phyloP scores from a whole-genome alignment of 768 basidiomycete genomes.

The Boletus coccyginus region DNA sequence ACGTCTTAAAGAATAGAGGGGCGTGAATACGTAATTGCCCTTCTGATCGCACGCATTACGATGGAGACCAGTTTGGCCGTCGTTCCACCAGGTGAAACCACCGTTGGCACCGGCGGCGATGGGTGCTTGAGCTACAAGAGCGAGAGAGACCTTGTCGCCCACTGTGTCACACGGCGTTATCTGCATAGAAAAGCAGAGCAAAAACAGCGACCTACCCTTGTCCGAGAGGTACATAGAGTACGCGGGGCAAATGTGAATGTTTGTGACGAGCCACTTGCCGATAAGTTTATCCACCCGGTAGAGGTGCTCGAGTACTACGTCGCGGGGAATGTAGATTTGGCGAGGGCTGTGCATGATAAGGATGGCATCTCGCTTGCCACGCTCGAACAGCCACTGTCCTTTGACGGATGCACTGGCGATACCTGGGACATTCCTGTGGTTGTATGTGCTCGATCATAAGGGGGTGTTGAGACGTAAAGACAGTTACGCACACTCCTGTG shows the following conservation, averaged over 20 bases:
- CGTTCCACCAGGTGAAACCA: conserved; percentile 16
- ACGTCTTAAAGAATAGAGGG: conserved; percentile 19
- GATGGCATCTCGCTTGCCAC: conserved; percentile 28
- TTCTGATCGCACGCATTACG: conserved; percentile 17
- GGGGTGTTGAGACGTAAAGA: background rate
- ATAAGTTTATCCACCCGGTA: conserved; percentile 26
- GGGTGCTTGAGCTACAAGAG: conserved; percentile 16
- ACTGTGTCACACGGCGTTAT: conserved; percentile 5
- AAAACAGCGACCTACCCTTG: conserved; percentile 9
- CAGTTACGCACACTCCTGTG: conserved; percentile 14
- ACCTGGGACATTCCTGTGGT: conserved; percentile 8
- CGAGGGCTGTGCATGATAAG: conserved; percentile 33
- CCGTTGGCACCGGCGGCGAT: background rate
- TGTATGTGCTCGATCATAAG: background rate
- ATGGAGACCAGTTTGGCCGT: conserved; percentile 16
- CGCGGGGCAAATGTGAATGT: conserved; percentile 28
- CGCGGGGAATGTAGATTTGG: conserved; percentile 13
- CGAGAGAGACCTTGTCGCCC: conserved; percentile 20
- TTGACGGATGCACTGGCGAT: conserved; percentile 29
- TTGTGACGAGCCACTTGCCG: conserved; percentile 33
- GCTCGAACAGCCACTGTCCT: conserved; percentile 31
- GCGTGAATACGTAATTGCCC: conserved; percentile 17
- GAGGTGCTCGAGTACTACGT: conserved; percentile 25
- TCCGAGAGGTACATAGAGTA: conserved; percentile 34
- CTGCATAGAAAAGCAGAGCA: too few species aligned